Conservation (phyloP, 2,329 filamentous ascomycete species). For the Bipolaris cookei region DNA sequence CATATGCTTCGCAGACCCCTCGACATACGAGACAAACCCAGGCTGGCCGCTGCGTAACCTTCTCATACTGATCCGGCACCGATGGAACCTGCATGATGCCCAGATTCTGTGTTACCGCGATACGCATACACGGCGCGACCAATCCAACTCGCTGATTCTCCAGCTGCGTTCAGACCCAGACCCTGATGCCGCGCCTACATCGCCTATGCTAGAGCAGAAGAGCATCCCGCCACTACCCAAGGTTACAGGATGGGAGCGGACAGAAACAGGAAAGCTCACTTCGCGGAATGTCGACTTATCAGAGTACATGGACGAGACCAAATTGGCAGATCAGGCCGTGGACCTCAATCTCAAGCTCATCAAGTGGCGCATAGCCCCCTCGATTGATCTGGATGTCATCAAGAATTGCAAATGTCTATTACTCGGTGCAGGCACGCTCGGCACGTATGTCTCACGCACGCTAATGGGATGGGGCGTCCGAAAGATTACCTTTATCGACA, state of each 20-base stretch:
- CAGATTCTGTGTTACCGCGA: conserved; percentile 93
- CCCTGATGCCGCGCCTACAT: conserved; percentile 13
- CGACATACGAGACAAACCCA: conserved; percentile 84
- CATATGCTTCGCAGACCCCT: conserved; percentile 89
- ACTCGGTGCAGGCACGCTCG: conserved; percentile 89
- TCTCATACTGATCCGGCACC: conserved; percentile 79
- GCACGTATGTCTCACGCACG: conserved; percentile 90
- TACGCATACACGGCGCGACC: conserved; percentile 75
- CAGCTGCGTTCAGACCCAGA: conserved; percentile 44
- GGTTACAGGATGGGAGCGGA: conserved; percentile 93
- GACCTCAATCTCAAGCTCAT: conserved; percentile 97
- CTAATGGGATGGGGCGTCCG: conserved; percentile 94
- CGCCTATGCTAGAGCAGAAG: conserved; percentile 18
- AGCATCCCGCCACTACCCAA: conserved; percentile 71
- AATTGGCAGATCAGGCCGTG: conserved; percentile 89
- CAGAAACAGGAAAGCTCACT: conserved; percentile 75
- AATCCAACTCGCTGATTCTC: conserved; percentile 81
- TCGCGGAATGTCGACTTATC: conserved; percentile 81
- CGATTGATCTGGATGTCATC: conserved; percentile 83
- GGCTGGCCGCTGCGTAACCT: conserved; percentile 94
- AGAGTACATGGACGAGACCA: conserved; percentile 90
- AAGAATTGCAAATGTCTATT: conserved; percentile 90
- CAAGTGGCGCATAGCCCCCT: conserved; percentile 96
- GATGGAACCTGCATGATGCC: conserved; percentile 76
- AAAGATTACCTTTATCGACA: conserved; percentile 95